phyloP scores from a whole-genome alignment of 2,329 filamentous ascomycete genomes.

The Clarireedia hainanense region DNA sequence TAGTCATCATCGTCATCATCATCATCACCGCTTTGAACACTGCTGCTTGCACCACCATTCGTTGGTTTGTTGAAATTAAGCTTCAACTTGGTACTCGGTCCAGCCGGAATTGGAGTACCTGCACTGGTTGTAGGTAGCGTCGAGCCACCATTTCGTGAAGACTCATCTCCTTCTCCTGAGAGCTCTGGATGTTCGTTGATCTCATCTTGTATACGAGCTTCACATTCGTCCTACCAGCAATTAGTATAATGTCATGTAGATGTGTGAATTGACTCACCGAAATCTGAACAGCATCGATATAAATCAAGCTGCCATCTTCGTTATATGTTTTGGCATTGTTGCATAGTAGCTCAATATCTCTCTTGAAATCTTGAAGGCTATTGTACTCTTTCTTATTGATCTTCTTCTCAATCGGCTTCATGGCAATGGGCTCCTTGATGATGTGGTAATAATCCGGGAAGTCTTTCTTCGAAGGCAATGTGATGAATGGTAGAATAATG shows the following conservation, averaged over 20 bases:
- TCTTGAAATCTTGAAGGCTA: slow-evolving; percentile 69
- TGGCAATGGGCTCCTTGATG: slow-evolving; percentile 87
- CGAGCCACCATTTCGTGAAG: slow-evolving; percentile 28
- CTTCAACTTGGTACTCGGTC: slow-evolving; percentile 49
- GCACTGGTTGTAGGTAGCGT: slow-evolving; percentile 47
- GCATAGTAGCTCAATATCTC: slow-evolving; percentile 78
- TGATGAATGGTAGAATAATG: slow-evolving; percentile 91
- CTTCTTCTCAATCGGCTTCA: slow-evolving; percentile 89
- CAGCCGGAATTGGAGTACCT: slow-evolving; percentile 57
- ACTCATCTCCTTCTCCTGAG: slow-evolving; percentile 40
- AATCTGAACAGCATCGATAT: slow-evolving; percentile 85
- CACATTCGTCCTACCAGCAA: slow-evolving; percentile 46
- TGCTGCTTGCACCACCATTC: slow-evolving; percentile 33
- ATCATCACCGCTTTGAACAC: slow-evolving; percentile 47
- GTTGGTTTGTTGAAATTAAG: slow-evolving; percentile 46
- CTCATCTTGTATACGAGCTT: slow-evolving; percentile 44
- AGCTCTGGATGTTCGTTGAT: slow-evolving; percentile 48
- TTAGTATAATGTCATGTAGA: slow-evolving; percentile 27
- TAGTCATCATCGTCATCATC: slow-evolving; percentile 15
- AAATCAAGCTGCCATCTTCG: slow-evolving; percentile 87
- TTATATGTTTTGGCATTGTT: slow-evolving; percentile 94
- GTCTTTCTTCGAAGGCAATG: slow-evolving; percentile 77
- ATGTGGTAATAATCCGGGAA: slow-evolving; percentile 95
- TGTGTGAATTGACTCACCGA: slow-evolving; percentile 55
- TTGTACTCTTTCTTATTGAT: slow-evolving; percentile 95